Base-by-base conservation (phyloP, 352 stramenopile genomes). In the Bremia lactucae region DNA sequence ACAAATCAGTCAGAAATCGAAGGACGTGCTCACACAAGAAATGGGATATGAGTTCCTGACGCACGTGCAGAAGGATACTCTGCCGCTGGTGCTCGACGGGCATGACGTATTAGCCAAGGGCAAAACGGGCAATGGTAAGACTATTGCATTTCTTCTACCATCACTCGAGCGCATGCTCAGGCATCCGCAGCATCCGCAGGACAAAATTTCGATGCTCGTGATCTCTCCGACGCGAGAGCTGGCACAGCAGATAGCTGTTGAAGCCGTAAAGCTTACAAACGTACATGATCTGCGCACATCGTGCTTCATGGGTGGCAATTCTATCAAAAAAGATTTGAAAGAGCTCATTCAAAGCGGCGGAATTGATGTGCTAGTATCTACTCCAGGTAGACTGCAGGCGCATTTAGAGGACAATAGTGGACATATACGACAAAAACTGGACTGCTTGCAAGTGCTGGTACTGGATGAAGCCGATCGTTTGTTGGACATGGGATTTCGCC, bases 401-500 rank as follows among this genome's bases (percentile, higher is more conserved):
- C 94, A 98, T 57, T 56, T 98, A 16, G 70, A 87, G 37, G 96
- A 98, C 53, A 63, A 85, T 55, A 94, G 86, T 16, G 91, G 81
- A 34, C 74, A 82, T 20, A 91, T 98, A 40, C 62, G 74, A n/a
- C 46, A 52, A 23, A 74, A 66, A 37, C 42, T 86, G n/a, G 47
- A 56, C 24, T 68, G 79, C 37, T 42, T 68, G 2, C 47, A 64
- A 15, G 61, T 81, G 28, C 58, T 95, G 11, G 65, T 95, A 25
- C 60, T 98, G 22, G 95, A 99, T 61, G 96, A 99, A 73, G 92
- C 87, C 0, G 96, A 99, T 61, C 83, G 94, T 4, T 65, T 98
- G 15, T 53, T 98, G 10, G 95, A 98, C 58, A 96, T 97, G 83
- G 95, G 95, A 15, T 95, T 98, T 53, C 67, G 75, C 15, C 74